Evolutionary conservation across 192 early-diverging fungal species (phyloP).

Genomic region (Coemansia sp.): DNA sequence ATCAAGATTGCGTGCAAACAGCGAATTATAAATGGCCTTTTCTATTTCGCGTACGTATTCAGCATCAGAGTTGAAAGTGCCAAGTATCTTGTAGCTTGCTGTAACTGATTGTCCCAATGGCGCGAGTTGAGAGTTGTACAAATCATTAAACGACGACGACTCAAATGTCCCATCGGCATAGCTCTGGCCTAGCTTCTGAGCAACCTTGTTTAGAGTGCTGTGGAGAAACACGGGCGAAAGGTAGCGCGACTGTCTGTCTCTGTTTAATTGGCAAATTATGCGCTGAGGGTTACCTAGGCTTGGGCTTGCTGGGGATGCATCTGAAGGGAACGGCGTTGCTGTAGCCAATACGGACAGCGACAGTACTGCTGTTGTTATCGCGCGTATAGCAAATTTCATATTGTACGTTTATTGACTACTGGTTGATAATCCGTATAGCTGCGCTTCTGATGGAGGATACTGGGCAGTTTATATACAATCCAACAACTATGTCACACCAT

Average conservation of each 20-base stretch:
- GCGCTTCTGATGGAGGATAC: too few species aligned
- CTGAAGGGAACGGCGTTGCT: not conserved
- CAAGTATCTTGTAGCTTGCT: conserved; percentile 43
- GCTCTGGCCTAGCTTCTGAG: conserved; percentile 14
- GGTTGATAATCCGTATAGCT: too few species aligned
- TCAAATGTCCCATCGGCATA: conserved; percentile 11
- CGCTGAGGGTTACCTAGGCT: conserved; percentile 14
- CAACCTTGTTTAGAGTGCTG: conserved; percentile 29
- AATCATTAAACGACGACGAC: conserved; percentile 12
- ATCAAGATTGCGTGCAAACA: conserved; percentile 41
- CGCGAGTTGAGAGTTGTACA: conserved; percentile 12
- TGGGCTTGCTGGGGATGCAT: not conserved
- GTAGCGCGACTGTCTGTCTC: conserved; percentile 28
- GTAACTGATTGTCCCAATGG: conserved; percentile 25
- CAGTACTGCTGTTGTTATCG: not conserved
- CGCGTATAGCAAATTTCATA: conserved; percentile 2
- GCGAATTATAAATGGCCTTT: conserved; percentile 13
- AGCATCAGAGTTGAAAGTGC: conserved; percentile 12
- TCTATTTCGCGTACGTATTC: conserved; percentile 21
- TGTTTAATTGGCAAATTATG: conserved; percentile 41
- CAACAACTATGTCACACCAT: too few species aligned
- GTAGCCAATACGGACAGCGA: not conserved
- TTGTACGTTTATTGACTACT: not conserved
- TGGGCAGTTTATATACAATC: too few species aligned
- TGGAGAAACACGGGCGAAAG: conserved; percentile 36